A percentile compares a stretch with the other conserved stretches of the same genome.
These are phyloP conservation scores for Climacium dendroides DNA, from an alignment of 225 moss, liverwort and hornwort genomes.

Conservation along the genomic window DNA sequence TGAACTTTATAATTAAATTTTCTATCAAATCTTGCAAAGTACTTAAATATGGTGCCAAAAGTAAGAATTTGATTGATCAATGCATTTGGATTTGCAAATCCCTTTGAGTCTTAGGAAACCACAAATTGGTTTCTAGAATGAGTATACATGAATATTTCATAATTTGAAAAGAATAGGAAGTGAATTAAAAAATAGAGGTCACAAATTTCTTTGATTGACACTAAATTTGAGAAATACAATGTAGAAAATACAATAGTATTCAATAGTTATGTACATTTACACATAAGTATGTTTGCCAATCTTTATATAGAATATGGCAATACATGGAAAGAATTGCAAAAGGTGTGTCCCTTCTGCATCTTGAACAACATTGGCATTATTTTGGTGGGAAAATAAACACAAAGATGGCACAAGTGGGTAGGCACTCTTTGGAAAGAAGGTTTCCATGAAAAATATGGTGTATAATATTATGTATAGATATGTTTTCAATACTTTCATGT, in stretches of 20 bases:
- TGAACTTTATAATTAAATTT: background rate
- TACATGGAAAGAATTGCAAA: no score
- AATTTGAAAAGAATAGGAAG: background rate
- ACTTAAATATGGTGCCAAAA: background rate
- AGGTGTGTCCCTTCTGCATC: no score
- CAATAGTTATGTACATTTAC: background rate
- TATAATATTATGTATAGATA: background rate
- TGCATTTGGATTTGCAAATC: background rate
- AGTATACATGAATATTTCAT: background rate
- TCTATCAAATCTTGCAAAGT: background rate
- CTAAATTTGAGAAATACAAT: rapidly evolving
- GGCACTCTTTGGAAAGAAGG: rapidly evolving
- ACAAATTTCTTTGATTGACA: background rate
- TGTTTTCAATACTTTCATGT: no score
- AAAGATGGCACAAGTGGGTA: background rate
- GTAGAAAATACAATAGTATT: background rate
- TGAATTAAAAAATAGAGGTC: background rate
- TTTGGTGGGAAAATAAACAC: rapidly evolving
- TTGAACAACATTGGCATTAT: background rate
- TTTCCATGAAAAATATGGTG: rapidly evolving
- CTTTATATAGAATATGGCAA: background rate
- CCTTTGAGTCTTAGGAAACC: background rate
- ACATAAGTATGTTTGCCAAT: background rate
- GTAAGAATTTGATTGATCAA: background rate
- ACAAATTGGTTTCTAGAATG: rapidly evolving